phyloP scores from a whole-genome alignment of 495 filamentous ascomycete genomes.

The Physcia stellaris region DNA sequence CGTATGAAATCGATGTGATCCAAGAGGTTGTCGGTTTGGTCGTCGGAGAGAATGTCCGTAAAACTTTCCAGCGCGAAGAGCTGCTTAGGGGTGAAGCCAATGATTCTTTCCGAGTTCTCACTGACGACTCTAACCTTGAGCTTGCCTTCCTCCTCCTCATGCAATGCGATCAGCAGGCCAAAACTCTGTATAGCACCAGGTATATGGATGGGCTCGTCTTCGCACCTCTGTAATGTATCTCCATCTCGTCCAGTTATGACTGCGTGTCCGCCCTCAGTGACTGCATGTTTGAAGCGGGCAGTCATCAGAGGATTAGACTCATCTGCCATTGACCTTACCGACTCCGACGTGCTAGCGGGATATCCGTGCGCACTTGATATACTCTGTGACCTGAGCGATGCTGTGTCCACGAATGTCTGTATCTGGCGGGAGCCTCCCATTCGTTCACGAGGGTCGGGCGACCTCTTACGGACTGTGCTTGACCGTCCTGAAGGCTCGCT shows the following conservation, averaged over 20 bases:
- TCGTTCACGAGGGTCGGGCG: constrained; percentile 3
- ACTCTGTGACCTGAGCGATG: constrained; percentile 5
- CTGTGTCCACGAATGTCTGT: constrained; percentile 8
- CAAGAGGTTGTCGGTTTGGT: constrained; percentile 67
- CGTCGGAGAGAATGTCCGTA: constrained; percentile 64
- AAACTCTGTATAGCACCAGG: constrained; percentile 86
- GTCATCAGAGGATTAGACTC: constrained; percentile 39
- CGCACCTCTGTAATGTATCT: constrained; percentile 49
- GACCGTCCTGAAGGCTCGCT: background rate
- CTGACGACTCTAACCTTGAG: constrained; percentile 67
- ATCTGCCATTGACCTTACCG: constrained; percentile 9
- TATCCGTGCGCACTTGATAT: background rate
- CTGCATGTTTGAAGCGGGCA: constrained; percentile 63
- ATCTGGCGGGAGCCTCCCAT: constrained; percentile 13
- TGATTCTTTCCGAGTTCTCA: constrained; percentile 67
- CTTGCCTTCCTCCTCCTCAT: constrained; percentile 52
- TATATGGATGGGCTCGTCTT: constrained; percentile 89
- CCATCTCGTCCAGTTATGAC: constrained; percentile 71
- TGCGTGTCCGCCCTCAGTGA: constrained; percentile 70
- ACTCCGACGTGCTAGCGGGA: constrained; percentile 6
- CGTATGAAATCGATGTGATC: constrained; percentile 83
- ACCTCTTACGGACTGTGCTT: background rate
- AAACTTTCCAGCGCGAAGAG: constrained; percentile 68
- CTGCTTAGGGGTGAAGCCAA: constrained; percentile 66
- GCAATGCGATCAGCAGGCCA: constrained; percentile 64